phyloP scores from a whole-genome alignment of 306 rosid genomes.

The Pyrus bretschneideri region DNA sequence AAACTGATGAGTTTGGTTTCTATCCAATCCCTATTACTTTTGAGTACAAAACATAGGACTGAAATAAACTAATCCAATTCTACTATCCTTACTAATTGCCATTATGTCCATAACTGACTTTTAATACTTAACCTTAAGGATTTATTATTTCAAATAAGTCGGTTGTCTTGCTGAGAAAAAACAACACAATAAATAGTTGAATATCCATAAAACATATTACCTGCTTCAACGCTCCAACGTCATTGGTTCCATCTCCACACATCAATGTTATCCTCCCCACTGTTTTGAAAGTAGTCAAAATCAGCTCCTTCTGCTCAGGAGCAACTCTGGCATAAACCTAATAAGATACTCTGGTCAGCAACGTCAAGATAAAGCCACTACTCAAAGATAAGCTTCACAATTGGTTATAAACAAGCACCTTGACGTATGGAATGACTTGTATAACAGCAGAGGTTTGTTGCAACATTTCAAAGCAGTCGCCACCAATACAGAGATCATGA shows the following conservation, averaged over 20 bases:
- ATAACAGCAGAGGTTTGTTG: slow-evolving; percentile 69
- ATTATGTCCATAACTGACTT: background rate
- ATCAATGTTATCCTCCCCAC: slow-evolving; percentile 91
- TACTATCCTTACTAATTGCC: background rate
- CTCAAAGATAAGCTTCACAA: slow-evolving; percentile 8
- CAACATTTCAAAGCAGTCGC: slow-evolving; percentile 89
- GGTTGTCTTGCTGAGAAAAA: background rate
- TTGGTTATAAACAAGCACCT: slow-evolving; percentile 38
- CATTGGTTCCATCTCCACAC: slow-evolving; percentile 99
- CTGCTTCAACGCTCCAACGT: slow-evolving; percentile 98
- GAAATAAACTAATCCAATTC: background rate
- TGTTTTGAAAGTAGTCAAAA: slow-evolving; percentile 87
- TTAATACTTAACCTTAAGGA: background rate
- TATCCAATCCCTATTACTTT: background rate
- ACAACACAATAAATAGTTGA: background rate
- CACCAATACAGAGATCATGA: slow-evolving; percentile 93
- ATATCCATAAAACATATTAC: slow-evolving; percentile 27
- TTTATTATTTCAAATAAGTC: background rate
- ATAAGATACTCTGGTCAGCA: slow-evolving; percentile 7
- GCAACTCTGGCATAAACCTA: slow-evolving; percentile 99
- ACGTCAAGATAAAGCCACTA: slow-evolving; percentile 18
- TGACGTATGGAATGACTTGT: slow-evolving; percentile 75
- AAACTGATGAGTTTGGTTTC: background rate
- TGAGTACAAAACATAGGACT: background rate
- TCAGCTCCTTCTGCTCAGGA: slow-evolving; percentile 97